Evolutionary conservation across 179 eudicot species (phyloP).

Genomic region (Monotropa hypopitys): DNA sequence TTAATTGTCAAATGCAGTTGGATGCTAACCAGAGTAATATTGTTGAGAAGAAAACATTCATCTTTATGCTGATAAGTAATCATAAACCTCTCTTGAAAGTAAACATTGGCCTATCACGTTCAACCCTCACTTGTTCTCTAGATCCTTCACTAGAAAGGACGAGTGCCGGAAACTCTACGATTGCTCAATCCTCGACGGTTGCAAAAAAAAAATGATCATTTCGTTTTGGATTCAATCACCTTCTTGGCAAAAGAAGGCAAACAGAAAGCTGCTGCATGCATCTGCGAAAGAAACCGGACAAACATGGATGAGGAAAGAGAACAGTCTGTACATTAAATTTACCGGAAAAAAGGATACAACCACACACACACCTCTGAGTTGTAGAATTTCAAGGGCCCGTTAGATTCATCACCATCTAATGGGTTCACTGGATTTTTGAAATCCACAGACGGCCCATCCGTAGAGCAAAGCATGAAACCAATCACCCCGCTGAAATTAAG

Average conservation of each 20-base stretch:
- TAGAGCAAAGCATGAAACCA: conserved; percentile 89
- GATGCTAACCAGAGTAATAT: background rate
- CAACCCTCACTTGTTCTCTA: background rate
- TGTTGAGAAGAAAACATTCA: background rate
- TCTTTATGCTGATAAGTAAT: background rate
- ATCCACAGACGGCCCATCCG: conserved; percentile 75
- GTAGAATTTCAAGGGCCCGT: conserved; percentile 66
- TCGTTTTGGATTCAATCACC: conserved; percentile 53
- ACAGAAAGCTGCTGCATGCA: conserved; percentile 80
- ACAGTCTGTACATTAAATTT: background rate
- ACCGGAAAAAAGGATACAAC: background rate
- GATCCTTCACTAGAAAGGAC: background rate
- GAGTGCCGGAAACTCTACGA: background rate
- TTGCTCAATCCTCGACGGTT: background rate
- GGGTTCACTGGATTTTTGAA: conserved; percentile 76
- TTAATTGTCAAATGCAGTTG: background rate
- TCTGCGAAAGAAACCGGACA: conserved; percentile 23
- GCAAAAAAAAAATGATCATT: conserved; percentile 2
- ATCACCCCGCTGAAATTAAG: conserved; percentile 61
- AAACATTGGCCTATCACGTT: background rate
- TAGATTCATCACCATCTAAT: conserved; percentile 40
- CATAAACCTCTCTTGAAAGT: background rate
- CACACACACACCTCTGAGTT: conserved; percentile 63
- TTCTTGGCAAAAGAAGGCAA: conserved; percentile 79
- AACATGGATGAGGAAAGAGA: background rate